These are phyloP conservation scores for Neodidymelliopsis sp. DNA, from an alignment of 2,329 filamentous ascomycete species.

Conservation along the genomic window DNA sequence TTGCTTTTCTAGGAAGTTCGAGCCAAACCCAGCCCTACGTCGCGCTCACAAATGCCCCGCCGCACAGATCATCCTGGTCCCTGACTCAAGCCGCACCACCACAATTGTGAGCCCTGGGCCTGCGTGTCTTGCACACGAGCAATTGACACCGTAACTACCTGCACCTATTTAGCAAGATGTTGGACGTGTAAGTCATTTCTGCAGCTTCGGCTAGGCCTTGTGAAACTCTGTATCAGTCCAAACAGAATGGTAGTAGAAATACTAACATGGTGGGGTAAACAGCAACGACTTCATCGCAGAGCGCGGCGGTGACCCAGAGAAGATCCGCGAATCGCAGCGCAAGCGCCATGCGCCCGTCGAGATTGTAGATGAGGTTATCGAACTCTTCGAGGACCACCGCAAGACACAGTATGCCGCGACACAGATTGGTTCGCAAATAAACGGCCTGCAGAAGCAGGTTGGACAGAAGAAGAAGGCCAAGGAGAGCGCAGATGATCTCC, in stretches of 20 bases:
- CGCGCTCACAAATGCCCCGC: constrained; percentile 23
- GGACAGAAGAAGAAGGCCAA: constrained; percentile 90
- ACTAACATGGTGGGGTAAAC: constrained; percentile 31
- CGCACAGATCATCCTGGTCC: constrained; percentile 24
- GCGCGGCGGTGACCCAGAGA: constrained; percentile 88
- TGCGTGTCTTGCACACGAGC: constrained; percentile 23
- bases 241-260: not conserved
- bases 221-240: not conserved
- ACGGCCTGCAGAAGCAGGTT: constrained; percentile 88
- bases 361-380: constrained; percentile 89
- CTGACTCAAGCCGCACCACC: constrained; percentile 38
- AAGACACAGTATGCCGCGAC: constrained; percentile 79
- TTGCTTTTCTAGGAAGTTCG: constrained; percentile 39
- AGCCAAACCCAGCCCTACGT: constrained; percentile 12
- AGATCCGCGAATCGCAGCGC: constrained; percentile 90
- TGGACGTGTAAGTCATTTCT: constrained; percentile 41
- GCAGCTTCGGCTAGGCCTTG: not conserved
- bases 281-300: constrained; percentile 68
- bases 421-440: constrained; percentile 84
- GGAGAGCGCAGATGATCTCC: constrained; percentile 81
- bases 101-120: constrained; percentile 23
- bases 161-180: constrained; percentile 32
- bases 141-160: constrained; percentile 18
- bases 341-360: constrained; percentile 81
- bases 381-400: constrained; percentile 84